A percentile compares a stretch with the other conserved stretches of the same genome.
phyloP scores from a whole-genome alignment of 169 alveolate species.

The Nephromyces sp. region DNA sequence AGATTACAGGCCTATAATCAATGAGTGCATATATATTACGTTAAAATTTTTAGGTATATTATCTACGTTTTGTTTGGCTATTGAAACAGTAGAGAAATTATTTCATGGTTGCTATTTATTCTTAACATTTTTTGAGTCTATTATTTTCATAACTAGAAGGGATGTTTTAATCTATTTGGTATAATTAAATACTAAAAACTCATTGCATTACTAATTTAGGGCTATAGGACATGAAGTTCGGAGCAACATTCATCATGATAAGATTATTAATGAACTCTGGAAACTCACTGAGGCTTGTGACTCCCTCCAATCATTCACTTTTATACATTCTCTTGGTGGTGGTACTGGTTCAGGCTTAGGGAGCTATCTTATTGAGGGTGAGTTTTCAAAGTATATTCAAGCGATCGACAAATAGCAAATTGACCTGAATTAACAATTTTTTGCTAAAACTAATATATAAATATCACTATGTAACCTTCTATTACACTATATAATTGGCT shows the following conservation, averaged over 20 bases:
- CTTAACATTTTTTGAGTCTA: not conserved
- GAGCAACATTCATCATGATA: not conserved
- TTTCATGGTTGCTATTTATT: not conserved
- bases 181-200: too few species aligned
- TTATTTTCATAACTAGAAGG: not conserved
- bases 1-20: not conserved
- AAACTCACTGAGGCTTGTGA: constrained; percentile 37
- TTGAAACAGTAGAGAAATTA: not conserved
- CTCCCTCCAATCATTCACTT: constrained; percentile 85
- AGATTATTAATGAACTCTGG: not conserved
- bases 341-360: constrained; percentile 99
- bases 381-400: not conserved
- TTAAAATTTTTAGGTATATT: not conserved
- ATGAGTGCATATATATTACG: not conserved
- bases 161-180: too few species aligned
- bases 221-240: too few species aligned
- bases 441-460: not conserved
- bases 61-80: not conserved
- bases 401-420: constrained; percentile 59
- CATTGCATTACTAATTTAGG: too few species aligned
- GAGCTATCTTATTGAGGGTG: constrained; percentile 72
- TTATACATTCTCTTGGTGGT: constrained; percentile 92
- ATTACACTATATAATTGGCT: not conserved
- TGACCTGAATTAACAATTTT: constrained; percentile 68
- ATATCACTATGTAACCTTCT: not conserved